A percentile compares a stretch with the other conserved stretches of the same genome.
phyloP scores from a whole-genome alignment of 306 rosid species.

The Cucurbita argyrosperma region DNA sequence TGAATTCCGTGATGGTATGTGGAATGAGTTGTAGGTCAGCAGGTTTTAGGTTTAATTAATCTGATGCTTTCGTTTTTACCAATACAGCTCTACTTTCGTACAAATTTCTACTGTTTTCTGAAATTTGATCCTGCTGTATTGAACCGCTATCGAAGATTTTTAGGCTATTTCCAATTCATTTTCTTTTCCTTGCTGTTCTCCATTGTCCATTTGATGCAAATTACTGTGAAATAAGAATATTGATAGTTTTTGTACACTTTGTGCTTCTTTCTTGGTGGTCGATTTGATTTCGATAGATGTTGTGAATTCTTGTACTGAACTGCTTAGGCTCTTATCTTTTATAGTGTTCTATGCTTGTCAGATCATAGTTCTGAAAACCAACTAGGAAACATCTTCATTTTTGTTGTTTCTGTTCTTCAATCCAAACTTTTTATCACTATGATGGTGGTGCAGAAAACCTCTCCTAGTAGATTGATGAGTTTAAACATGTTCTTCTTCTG shows the following conservation, averaged over 20 bases:
- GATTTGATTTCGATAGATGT: not conserved
- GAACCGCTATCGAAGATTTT: not conserved
- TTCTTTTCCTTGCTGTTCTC: not conserved
- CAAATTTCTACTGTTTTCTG: not conserved
- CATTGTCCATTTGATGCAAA: not conserved
- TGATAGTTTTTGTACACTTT: not conserved
- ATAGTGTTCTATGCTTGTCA: not conserved
- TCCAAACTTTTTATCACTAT: not conserved
- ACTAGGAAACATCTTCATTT: not conserved
- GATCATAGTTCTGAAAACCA: not conserved
- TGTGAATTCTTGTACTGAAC: not conserved
- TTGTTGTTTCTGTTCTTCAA: not conserved
- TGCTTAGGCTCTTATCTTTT: not conserved
- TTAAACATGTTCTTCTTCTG: not conserved
- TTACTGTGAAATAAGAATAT: not conserved
- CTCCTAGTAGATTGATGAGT: not conserved
- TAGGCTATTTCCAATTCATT: not conserved
- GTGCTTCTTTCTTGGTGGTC: not conserved
- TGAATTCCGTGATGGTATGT: not conserved
- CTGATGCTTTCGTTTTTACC: not conserved
- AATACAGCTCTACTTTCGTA: not conserved
- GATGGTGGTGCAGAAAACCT: not conserved
- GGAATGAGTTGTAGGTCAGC: not conserved
- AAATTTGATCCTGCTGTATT: not conserved
- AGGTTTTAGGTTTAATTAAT: not conserved